phyloP scores from a whole-genome alignment of 1,284 basidiomycete genomes.

The Rhodotorula mucilaginosa region DNA sequence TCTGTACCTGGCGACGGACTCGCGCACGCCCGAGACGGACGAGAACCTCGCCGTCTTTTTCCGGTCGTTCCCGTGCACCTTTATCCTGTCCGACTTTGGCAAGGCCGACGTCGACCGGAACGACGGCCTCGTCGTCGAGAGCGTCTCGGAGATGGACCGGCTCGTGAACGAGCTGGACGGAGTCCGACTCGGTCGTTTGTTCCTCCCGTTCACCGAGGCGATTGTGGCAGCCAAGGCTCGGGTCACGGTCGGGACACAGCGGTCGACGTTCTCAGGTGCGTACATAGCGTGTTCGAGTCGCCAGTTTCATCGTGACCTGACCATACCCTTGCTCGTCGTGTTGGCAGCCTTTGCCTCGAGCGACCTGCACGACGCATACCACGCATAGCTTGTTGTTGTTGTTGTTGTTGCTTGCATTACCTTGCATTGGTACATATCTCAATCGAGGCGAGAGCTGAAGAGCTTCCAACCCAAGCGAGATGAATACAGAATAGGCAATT shows the following conservation, averaged over 20 bases:
- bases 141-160: constrained; percentile 24
- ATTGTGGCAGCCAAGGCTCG: constrained; percentile 35
- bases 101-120: constrained; percentile 15
- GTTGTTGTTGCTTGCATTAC: background rate
- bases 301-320: background rate
- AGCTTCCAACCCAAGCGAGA: no score
- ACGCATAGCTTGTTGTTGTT: background rate
- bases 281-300: background rate
- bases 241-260: constrained; percentile 27
- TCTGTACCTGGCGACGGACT: constrained; percentile 42
- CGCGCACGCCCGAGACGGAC: constrained; percentile 28
- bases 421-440: background rate
- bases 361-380: constrained; percentile 20
- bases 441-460: no score
- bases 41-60: constrained; percentile 33
- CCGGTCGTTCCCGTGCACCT: constrained; percentile 37
- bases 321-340: background rate
- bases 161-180: constrained; percentile 35
- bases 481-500: background rate
- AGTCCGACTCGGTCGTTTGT: constrained; percentile 34
- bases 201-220: constrained; percentile 42
- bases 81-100: constrained; percentile 39
- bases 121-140: constrained; percentile 26
- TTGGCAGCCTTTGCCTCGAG: constrained; percentile 18
- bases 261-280: constrained; percentile 34